phyloP scores from a whole-genome alignment of 140 eudicot species.

The Artemisia princeps region DNA sequence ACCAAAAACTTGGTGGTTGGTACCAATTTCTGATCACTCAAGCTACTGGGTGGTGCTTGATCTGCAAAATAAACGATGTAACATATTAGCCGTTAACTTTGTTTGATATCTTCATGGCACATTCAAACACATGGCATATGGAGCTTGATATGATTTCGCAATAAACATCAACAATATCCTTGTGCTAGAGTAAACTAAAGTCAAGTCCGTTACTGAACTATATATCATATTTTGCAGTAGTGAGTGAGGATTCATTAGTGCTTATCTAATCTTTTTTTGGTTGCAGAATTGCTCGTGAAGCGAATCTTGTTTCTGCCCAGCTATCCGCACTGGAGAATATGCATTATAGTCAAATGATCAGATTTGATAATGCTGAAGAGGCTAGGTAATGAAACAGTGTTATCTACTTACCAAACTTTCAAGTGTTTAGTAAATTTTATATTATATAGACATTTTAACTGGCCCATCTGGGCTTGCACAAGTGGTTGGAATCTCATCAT shows the following conservation, averaged over 20 bases:
- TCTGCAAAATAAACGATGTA: neutral
- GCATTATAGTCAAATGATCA: conserved; percentile 93
- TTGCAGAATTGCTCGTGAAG: conserved; percentile 68
- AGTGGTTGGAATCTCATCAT: too few species aligned
- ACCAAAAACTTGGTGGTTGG: conserved; percentile 8
- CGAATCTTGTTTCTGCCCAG: conserved; percentile 54
- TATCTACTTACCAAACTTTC: neutral
- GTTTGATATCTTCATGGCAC: neutral
- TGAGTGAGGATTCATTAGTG: conserved; percentile 4
- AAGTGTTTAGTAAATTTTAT: neutral
- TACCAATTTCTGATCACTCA: conserved; percentile 7
- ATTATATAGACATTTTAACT: neutral
- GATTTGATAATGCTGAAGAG: conserved; percentile 85
- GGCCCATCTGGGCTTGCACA: too few species aligned
- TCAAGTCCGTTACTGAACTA: too few species aligned
- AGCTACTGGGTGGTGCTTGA: neutral
- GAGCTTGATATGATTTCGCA: too few species aligned
- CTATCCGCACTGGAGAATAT: conserved; percentile 84
- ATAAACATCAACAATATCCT: too few species aligned
- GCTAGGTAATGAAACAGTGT: conserved; percentile 56
- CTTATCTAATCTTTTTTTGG: conserved; percentile 19
- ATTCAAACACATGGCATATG: too few species aligned
- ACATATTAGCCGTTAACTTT: neutral
- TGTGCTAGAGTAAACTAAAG: too few species aligned
- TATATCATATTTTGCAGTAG: too few species aligned